phyloP scores from a whole-genome alignment of 129 eudicot species.

The Centrapalus pauciflorus region DNA sequence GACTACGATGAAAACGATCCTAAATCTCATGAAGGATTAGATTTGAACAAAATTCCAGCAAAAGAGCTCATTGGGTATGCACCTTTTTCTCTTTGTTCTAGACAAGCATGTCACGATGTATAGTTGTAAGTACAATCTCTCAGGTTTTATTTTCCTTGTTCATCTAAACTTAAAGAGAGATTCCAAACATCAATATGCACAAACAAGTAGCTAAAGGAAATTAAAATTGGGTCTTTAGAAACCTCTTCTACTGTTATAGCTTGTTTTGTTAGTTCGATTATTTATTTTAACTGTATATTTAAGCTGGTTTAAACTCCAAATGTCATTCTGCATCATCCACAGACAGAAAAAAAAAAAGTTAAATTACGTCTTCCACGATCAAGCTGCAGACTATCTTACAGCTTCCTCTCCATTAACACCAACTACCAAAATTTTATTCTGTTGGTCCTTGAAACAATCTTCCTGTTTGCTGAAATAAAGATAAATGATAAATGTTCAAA shows the following conservation, averaged over 20 bases:
- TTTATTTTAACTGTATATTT: not conserved
- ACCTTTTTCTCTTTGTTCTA: slow-evolving; percentile 1
- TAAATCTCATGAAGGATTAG: slow-evolving; percentile 76
- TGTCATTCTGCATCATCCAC: not conserved
- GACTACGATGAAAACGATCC: slow-evolving; percentile 83
- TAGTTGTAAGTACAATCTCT: not conserved
- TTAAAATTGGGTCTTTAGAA: not conserved
- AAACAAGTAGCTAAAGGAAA: not conserved
- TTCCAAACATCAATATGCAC: not conserved
- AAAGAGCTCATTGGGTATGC: slow-evolving; percentile 66
- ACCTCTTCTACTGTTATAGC: not conserved
- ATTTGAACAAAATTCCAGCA: slow-evolving; percentile 56
- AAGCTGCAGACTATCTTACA: not conserved
- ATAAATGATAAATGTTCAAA: not conserved
- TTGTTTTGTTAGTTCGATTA: not conserved
- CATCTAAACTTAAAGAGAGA: not conserved
- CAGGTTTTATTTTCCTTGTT: not conserved
- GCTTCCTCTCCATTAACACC: not conserved
- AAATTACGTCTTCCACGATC: not conserved
- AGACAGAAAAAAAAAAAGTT: not conserved
- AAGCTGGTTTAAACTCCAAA: not conserved
- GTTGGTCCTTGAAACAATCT: not conserved
- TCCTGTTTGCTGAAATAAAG: not conserved
- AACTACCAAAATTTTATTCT: not conserved
- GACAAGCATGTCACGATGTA: not conserved